Percentiles rank a stretch among this genome's conserved stretches.
phyloP scores from a whole-genome alignment of 1,139 yeast genomes.

The Yamadazyma epiphylla region DNA sequence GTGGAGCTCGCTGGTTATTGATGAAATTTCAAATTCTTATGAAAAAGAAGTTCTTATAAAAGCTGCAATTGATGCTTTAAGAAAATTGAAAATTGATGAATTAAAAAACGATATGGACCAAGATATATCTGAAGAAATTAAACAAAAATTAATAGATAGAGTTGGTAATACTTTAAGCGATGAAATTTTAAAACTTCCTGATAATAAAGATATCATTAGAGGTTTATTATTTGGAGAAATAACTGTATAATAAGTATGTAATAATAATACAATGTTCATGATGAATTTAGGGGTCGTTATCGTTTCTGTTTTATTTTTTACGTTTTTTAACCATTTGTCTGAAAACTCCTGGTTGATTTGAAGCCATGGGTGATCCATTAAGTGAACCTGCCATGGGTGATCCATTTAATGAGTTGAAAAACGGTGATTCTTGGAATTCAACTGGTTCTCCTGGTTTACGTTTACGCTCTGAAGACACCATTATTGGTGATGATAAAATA shows the following conservation, averaged over 20 bases:
- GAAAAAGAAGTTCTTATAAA: slow-evolving; percentile 46
- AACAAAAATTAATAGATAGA: slow-evolving; percentile 47
- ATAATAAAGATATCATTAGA: slow-evolving; percentile 53
- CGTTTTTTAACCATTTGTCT: too few relatives aligned
- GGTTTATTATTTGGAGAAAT: slow-evolving; percentile 80
- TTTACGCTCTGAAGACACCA: slow-evolving; percentile 6
- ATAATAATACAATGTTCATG: not conserved
- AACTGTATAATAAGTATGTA: slow-evolving; percentile 14
- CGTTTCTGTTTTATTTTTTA: slow-evolving; percentile 1
- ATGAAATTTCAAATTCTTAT: slow-evolving; percentile 32
- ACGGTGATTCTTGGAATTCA: slow-evolving; percentile 28
- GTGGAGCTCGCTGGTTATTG: slow-evolving; percentile 64
- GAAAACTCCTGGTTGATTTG: too few relatives aligned
- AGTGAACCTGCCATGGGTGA: slow-evolving; percentile 17
- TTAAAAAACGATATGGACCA: slow-evolving; percentile 23
- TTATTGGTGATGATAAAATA: slow-evolving; percentile 17
- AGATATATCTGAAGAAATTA: slow-evolving; percentile 39
- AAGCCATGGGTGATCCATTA: slow-evolving; percentile 2
- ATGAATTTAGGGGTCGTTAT: not conserved
- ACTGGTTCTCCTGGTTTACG: slow-evolving; percentile 35
- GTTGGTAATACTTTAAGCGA: slow-evolving; percentile 60
- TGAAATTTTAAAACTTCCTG: slow-evolving; percentile 46
- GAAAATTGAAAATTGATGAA: slow-evolving; percentile 36
- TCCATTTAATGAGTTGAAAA: slow-evolving; percentile 22
- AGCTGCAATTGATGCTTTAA: slow-evolving; percentile 54